Percentiles rank a stretch among this genome's conserved stretches.
Conservation (phyloP, 768 basidiomycete genomes). For the Kwoniella sp. region DNA sequence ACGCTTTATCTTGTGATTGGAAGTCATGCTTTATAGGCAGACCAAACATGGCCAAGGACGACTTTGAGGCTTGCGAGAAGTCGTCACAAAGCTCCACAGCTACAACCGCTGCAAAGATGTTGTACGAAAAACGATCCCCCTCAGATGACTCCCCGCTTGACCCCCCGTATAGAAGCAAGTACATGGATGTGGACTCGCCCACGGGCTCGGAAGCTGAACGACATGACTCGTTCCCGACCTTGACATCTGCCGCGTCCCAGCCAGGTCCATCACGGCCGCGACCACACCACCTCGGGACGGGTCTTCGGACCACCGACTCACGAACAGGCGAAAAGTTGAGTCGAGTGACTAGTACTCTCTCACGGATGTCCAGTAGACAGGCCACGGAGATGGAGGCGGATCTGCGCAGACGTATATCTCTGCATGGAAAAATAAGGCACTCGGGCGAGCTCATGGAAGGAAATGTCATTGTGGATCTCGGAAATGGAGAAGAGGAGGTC, state of each 20-base stretch:
- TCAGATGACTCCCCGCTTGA: not conserved
- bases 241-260: not conserved
- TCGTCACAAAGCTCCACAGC: not conserved
- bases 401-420: conserved; percentile 20
- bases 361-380: conserved; percentile 15
- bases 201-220: conserved; percentile 3
- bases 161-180: conserved; percentile 14
- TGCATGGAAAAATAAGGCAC: conserved; percentile 9
- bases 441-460: conserved; percentile 27
- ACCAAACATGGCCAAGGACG: not conserved
- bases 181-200: conserved; percentile 13
- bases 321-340: not conserved
- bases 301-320: not conserved
- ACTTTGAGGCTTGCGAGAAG: not conserved
- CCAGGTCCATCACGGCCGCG: conserved; percentile 3
- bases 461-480: conserved; percentile 29
- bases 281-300: not conserved
- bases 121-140: not conserved
- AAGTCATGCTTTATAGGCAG: too few species aligned
- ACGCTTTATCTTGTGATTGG: too few species aligned
- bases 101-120: not conserved
- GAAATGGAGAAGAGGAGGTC: conserved; percentile 45
- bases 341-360: conserved; percentile 10
- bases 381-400: conserved; percentile 20
- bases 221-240: conserved; percentile 11